Evolutionary conservation across 2,329 filamentous ascomycete species (phyloP).

Genomic region (Fusarium sp.): DNA sequence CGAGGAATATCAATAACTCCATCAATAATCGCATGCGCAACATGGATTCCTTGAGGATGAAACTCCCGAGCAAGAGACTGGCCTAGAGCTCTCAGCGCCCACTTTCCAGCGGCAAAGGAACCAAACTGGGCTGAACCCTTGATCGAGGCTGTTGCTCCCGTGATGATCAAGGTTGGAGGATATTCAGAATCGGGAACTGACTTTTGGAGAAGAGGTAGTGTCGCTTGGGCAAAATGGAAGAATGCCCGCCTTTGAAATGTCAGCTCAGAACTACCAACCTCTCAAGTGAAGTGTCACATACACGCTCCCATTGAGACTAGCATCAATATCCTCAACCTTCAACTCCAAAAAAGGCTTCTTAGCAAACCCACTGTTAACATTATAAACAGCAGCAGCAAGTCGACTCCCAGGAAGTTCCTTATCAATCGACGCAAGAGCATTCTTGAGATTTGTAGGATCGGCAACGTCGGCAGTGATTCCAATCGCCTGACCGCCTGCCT

Average conservation of each 20-base stretch:
- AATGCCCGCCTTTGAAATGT: constrained; percentile 66
- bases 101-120: constrained; percentile 82
- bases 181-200: constrained; percentile 64
- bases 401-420: constrained; percentile 65
- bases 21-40: constrained; percentile 85
- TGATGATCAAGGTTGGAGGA: constrained; percentile 85
- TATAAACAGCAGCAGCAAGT: constrained; percentile 76
- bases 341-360: constrained; percentile 69
- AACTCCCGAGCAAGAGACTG: constrained; percentile 86
- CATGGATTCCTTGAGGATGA: constrained; percentile 84
- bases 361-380: constrained; percentile 66
- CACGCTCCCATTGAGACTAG: constrained; percentile 59
- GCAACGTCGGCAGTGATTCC: constrained; percentile 68
- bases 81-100: constrained; percentile 77
- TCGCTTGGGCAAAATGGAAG: constrained; percentile 79
- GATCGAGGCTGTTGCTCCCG: constrained; percentile 84
- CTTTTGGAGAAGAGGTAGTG: constrained; percentile 76
- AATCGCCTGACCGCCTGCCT: constrained; percentile 73
- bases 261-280: not conserved
- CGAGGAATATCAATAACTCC: constrained; percentile 85
- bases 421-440: constrained; percentile 71
- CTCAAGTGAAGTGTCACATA: constrained; percentile 45
- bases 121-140: constrained; percentile 77
- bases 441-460: constrained; percentile 59
- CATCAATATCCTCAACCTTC: constrained; percentile 60